Base-by-base conservation (phyloP, 192 early-diverging fungal genomes). In the Linderina pennispora region DNA sequence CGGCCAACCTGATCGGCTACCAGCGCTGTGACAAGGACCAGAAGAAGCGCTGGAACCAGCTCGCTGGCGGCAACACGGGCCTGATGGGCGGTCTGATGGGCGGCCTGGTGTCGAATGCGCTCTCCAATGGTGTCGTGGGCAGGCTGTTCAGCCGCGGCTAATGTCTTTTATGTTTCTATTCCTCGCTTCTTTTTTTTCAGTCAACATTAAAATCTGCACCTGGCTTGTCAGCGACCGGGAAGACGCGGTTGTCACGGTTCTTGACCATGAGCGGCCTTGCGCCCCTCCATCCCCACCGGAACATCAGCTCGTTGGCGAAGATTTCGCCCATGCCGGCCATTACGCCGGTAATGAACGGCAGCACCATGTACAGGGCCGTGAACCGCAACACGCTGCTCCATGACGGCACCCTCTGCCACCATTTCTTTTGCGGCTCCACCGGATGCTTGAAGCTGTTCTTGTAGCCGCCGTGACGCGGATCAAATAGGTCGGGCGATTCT, bases 21-120 rank as follows among this genome's bases (percentile, higher is more conserved):
- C 90, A 90, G 21, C 82, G 89, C 36, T 98, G 95, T 53, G 91
- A 98, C 55, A 93, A 92, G 78, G 92, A 90, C 58, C 85, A 86
- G 21, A 87, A 87, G 60, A 60, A 69, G 53, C 80, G 80, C 44
- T 87, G 85, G 85, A 77, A 71, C 11, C 79, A 79, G 52, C 67
- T 87, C 38, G 73, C 87, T 8, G 69, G 73, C 28, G 66, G 52
- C 23, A 53, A 58, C 33, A 69, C 66, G 5, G 18, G 35, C 17
- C 53, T 77, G 24, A 50, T 73, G 32, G 52, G 53, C 19, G 78
- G 81, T 18, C 53, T 76, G 45, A 49, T 76, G 24, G 52, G 54
- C n/a, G 82, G 85, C 10, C 25, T 76, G 3, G 71, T 76, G 74
- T 50, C 39, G 41, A 65, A 62, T 23, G 54, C 66, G 14, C 40